Conservation (phyloP, 345 rosid species). For the Populus nigra region DNA sequence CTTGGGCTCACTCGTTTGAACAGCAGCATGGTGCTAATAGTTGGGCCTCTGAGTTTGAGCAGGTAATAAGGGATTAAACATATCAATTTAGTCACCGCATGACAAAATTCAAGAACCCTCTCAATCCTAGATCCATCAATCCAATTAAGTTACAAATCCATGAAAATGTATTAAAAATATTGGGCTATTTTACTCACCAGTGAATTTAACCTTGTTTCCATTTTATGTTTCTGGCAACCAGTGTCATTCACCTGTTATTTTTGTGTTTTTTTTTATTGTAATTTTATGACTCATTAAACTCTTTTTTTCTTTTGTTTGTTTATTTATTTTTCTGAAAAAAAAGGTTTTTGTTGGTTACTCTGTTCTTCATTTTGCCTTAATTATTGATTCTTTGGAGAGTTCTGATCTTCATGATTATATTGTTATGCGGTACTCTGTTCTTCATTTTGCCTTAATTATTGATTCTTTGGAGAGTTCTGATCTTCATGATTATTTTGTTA, state of each 20-base stretch:
- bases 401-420: background rate
- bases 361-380: background rate
- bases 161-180: too few species aligned
- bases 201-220: background rate
- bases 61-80: slow-evolving; percentile 39
- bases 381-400: background rate
- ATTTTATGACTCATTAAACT: background rate
- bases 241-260: background rate
- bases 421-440: background rate
- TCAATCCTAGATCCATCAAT: background rate
- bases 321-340: background rate
- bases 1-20: slow-evolving; percentile 91
- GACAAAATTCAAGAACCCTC: background rate
- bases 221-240: background rate
- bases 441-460: background rate
- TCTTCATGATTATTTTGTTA: background rate
- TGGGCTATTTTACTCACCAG: background rate
- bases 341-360: background rate
- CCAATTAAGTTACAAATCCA: too few species aligned
- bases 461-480: background rate
- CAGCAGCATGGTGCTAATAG: slow-evolving; percentile 85
- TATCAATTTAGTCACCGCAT: background rate
- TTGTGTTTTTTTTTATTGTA: background rate
- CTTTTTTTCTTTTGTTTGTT: background rate
- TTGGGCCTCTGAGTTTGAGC: slow-evolving; percentile 97